Conservation (phyloP, 768 basidiomycete species). For the Fomitopsis pulvina region DNA sequence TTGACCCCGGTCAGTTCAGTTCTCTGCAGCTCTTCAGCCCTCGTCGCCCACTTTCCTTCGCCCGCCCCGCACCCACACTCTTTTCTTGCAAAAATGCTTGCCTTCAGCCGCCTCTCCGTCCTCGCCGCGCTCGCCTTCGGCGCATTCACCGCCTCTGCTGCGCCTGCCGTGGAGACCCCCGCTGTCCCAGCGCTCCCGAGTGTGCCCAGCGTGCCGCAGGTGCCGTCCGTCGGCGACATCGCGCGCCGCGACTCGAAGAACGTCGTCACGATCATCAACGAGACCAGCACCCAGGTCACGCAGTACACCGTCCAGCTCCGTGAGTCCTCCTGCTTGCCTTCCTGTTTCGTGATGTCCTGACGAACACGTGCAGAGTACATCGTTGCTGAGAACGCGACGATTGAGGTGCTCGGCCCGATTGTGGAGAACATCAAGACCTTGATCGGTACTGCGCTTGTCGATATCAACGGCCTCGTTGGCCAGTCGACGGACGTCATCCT, state of each 20-base stretch:
- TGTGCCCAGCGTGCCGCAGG: not conserved
- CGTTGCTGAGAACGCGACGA: constrained; percentile 19
- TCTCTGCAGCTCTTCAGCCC: constrained; percentile 3
- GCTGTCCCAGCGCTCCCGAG: not conserved
- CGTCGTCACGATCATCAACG: constrained; percentile 24
- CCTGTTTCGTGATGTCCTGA: not conserved
- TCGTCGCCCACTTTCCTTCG: constrained; percentile 4
- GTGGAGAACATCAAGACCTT: constrained; percentile 19
- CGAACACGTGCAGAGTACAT: constrained; percentile 17
- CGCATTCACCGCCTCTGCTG: constrained; percentile 15
- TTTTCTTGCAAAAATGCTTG: constrained; percentile 31
- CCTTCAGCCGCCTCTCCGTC: constrained; percentile 24
- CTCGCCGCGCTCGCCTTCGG: constrained; percentile 21
- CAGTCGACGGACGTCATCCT: constrained; percentile 20
- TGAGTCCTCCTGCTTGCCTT: constrained; percentile 13
- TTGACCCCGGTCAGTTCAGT: constrained; percentile 13
- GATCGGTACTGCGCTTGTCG: constrained; percentile 16
- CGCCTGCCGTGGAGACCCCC: constrained; percentile 7
- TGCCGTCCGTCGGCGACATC: constrained; percentile 9
- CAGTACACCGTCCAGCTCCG: constrained; percentile 18
- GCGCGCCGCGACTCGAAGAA: constrained; percentile 12
- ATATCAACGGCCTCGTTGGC: constrained; percentile 23
- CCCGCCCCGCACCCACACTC: constrained; percentile 1
- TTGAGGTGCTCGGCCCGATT: constrained; percentile 15
- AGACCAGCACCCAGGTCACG: constrained; percentile 11